These are phyloP conservation scores for Saturnispora mendoncae DNA, from an alignment of 805 yeast genomes.

Conservation along the genomic window DNA sequence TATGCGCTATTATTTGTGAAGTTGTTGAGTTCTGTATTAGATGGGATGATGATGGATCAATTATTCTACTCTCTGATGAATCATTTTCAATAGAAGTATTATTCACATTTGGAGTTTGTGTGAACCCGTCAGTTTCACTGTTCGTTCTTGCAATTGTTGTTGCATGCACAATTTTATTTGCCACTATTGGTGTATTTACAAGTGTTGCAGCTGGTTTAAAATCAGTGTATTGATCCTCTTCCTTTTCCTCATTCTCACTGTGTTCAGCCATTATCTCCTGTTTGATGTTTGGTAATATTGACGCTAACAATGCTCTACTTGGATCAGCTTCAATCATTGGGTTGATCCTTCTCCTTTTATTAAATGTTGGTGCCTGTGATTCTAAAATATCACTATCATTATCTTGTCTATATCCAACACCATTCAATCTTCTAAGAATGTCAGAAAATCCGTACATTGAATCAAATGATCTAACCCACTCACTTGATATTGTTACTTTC, in stretches of 20 bases:
- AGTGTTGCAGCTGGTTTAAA: no score
- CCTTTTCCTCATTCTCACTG: no score
- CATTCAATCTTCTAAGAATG: constrained; percentile 1
- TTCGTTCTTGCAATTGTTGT: not conserved
- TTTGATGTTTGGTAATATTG: constrained; percentile 3
- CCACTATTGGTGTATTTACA: no score
- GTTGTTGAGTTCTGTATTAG: not conserved
- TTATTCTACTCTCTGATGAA: not conserved
- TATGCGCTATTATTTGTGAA: constrained; percentile 5
- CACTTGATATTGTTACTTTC: constrained; percentile 9
- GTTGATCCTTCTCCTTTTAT: not conserved
- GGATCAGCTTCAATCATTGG: constrained; percentile 1
- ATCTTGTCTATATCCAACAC: not conserved
- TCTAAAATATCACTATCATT: constrained; percentile 4
- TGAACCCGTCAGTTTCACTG: not conserved
- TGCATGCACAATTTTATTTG: no score
- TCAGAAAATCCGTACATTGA: constrained; percentile 11
- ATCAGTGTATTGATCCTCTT: no score
- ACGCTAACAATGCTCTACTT: not conserved
- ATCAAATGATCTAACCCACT: constrained; percentile 15
- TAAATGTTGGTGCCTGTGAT: not conserved
- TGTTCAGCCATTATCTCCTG: not conserved
- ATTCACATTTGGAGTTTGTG: not conserved
- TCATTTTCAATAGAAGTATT: not conserved
- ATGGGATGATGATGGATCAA: constrained; percentile 1